Evolutionary conservation across 225 moss, liverwort and hornwort species (phyloP), one percentile per base, ranked within the genome.

Genomic region (Neckera pumila): DNA sequence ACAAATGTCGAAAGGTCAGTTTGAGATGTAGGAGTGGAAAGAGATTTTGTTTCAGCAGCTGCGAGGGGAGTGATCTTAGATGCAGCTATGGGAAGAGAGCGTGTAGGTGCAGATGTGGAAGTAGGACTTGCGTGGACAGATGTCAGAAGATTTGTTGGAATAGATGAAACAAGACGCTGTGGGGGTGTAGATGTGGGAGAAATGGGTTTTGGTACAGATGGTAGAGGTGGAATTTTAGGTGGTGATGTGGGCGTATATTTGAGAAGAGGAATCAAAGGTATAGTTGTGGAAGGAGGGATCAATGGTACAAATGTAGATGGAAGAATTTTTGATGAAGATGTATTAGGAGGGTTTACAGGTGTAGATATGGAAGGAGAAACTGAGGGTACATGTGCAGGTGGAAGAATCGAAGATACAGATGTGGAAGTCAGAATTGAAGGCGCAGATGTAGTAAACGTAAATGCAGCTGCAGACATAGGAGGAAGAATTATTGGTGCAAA

Each of bases 131-230:
- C 3, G 7, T 79, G 89, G 17, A 34, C 5, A 79, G 85, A 89
- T 61, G 85, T 51, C 40, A 89, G 84, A 42, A 89, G 79, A 72
- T 84, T 84, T 84, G 54, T 89, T 31, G 89, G 89, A 70, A 85
- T 49, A 34, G 85, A 79, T 71, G 89, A 84, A 85, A 85, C 38
- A 51, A 84, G 79, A 43, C 80, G 81, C n/a, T 80, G 31, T 42
- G 81, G 34, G 5, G 63, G 72, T 45, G 60, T 5, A 66, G 42
- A 79, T 86, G 73, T 72, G 17, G 40, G 9, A 83, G 56, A 79
- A 33, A 9, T 47, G 45, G 30, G 13, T 27, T 66, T 76, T 9
- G 82, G 5, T 67, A 7, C 3, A 64, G 20, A 64, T 21, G 7
- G 5, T 20, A 51, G 11, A 89, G 58, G 58, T 1, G 8, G 28